These are phyloP conservation scores for Quercus berberidifolia DNA, from an alignment of 306 rosid genomes.

Conservation along the genomic window DNA sequence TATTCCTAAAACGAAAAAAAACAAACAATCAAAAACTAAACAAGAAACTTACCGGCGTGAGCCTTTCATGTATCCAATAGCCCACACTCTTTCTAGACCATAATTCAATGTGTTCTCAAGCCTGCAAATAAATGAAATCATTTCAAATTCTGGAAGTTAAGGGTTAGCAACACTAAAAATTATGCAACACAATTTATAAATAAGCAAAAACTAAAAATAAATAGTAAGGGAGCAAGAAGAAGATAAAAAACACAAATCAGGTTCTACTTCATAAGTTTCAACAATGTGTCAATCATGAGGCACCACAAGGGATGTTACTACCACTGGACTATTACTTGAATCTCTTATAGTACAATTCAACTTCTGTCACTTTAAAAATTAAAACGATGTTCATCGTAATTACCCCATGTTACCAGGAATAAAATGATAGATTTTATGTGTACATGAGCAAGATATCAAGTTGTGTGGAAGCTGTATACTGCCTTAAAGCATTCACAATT, in stretches of 20 bases:
- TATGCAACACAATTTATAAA: not conserved
- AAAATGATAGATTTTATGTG: not conserved
- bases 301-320: too few relatives aligned
- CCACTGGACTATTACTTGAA: not conserved
- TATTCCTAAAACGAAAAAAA: not conserved
- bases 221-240: not conserved
- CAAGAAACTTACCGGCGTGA: slow-evolving; percentile 77
- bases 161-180: not conserved
- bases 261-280: not conserved
- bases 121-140: slow-evolving; percentile 48
- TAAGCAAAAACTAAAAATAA: not conserved
- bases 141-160: not conserved
- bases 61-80: slow-evolving; percentile 94
- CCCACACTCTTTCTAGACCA: slow-evolving; percentile 99
- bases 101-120: slow-evolving; percentile 96
- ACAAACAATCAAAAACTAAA: not conserved
- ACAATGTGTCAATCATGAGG: not conserved
- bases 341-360: not conserved
- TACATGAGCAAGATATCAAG: not conserved
- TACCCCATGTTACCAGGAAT: not conserved
- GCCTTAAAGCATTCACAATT: not conserved
- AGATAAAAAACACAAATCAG: not conserved
- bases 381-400: not conserved
- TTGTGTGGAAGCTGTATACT: not conserved
- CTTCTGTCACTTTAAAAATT: not conserved